Evolutionary conservation across 495 filamentous ascomycete species (phyloP), one percentile per base, ranked within the genome.

Genomic region (Xylaria palmicola): DNA sequence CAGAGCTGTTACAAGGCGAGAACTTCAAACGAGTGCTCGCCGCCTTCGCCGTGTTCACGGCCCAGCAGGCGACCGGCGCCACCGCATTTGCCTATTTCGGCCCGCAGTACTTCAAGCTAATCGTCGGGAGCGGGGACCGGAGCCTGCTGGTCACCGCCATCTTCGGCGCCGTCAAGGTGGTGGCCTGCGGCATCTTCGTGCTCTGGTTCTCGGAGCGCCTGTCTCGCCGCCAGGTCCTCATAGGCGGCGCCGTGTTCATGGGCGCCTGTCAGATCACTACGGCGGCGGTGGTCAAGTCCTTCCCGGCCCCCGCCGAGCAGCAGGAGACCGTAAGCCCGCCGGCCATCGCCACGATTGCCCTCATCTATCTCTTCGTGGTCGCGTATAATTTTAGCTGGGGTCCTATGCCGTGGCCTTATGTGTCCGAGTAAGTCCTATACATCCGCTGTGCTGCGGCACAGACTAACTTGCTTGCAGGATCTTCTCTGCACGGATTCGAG

Each of bases 341-440:
- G 6, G 76, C 75, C 10, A 75, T 78, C 48, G 81, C 77, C 1
- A 78, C 77, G 6, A 71, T 81, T 17, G 73, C 77, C 1, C 77
- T 83, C 68, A 77, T 83, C 34, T 82, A 81, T 65, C 62, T 83
- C 10, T 77, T 79, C 49, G 79, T 83, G 34, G 72, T 78, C 7
- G 65, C 74, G 5, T 80, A 82, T 56, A 79, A 81, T 60, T 77
- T 79, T 41, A 75, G 73, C 30, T 83, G 76, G 79, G 77, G 79
- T 0, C 77, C 79, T 0, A 65, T 83, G 43, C 78, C 80, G 4
- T 82, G 77, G 79, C 73, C 76, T 2, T 81, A 80, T 61, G 77
- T 80, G 4, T 72, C 76, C 4, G 77, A 80, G 67, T 69, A 58
- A 62, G 68, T 64, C 8, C 15, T 39, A 10, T 13, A 6, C 20